Evolutionary conservation across 2,329 filamentous ascomycete species (phyloP).

Genomic region (Tolypocladium cylindrosporum): DNA sequence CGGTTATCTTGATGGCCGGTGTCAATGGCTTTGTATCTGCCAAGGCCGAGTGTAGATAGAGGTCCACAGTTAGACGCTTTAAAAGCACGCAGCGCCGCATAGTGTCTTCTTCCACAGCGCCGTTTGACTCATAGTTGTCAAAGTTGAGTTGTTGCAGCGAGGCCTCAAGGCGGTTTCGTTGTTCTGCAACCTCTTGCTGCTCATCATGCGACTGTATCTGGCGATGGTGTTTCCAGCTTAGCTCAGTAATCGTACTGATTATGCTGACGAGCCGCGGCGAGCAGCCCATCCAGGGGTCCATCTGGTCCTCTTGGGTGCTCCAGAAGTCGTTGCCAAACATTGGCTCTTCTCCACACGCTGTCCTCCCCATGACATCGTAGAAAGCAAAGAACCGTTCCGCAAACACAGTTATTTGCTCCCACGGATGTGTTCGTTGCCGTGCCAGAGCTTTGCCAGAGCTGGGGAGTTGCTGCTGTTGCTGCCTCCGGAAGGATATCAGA

Average conservation of each 20-base stretch:
- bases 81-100: background rate
- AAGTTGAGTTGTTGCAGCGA: background rate
- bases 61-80: background rate
- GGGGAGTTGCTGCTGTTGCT: background rate
- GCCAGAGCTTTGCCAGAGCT: background rate
- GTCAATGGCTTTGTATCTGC: background rate
- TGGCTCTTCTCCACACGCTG: background rate
- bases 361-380: background rate
- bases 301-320: background rate
- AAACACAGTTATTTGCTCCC: background rate
- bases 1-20: background rate
- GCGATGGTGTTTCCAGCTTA: background rate
- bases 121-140: background rate
- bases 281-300: background rate
- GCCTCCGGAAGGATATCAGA: background rate
- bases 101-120: background rate
- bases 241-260: background rate
- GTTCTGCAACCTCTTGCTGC: background rate
- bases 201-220: background rate
- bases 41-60: background rate
- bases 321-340: background rate
- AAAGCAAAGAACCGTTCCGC: background rate
- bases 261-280: background rate
- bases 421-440: background rate
- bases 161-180: background rate